Evolutionary conservation across 169 alveolate species (phyloP), one percentile per base, ranked within the genome.

Genomic region (Plasmodium knowlesi): DNA sequence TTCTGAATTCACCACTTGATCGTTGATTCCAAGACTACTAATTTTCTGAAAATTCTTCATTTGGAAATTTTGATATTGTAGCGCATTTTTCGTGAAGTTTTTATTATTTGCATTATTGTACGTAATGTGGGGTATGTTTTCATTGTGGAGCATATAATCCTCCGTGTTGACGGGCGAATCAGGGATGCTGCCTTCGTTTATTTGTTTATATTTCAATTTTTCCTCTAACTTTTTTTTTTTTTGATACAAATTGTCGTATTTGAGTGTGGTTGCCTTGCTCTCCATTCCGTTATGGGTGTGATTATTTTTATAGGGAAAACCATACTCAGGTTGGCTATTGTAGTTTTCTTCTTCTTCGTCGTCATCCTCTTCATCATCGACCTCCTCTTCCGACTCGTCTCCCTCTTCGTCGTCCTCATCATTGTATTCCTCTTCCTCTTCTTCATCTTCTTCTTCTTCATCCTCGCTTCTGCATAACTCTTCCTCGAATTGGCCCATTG

Each of bases 371-470:
- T 54, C 81, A 1, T 83, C 91, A 2, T 83, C 91, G 3, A 25
- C 74, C 0, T 73, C 78, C 0, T 84, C 83, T 2, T 72, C 78
- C 4, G 43, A 78, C 0, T 37, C 92, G 4, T 84, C 92, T 0
- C 71, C 82, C 3, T 84, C 83, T 2, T 73, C 78, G 10, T 72
- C 84, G 0, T 71, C 92, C 74, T 83, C 92, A 2, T 37, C 83
- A 54, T 83, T 32, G 14, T 83, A 50, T 5, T 61, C 92, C 0
- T 83, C 92, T 5, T 61, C 92, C 0, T 83, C 92, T 16, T 70
- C 92, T 0, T 83, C 92, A 57, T 83, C 92, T 25, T 67, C 92
- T 2, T 83, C 92, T 41, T 70, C 92, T 10, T 83, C 92, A 3
- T 12, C 92, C 32, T 84, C 84, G n/a, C 43, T 61, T 37, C 30